Evolutionary conservation across 768 basidiomycete species (phyloP).

Genomic region (Termitomyces sp.): DNA sequence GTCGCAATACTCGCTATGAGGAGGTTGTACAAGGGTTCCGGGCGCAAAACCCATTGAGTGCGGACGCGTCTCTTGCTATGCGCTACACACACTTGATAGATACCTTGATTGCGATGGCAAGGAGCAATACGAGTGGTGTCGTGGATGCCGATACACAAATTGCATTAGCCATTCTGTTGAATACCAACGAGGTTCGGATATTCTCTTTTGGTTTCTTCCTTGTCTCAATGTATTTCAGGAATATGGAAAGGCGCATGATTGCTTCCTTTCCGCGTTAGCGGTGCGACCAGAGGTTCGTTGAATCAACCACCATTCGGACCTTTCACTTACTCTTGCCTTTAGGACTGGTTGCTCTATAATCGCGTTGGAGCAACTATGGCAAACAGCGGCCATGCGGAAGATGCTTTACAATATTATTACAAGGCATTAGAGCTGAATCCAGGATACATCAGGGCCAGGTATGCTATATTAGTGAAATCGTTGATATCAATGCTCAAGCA

Average conservation of each 20-base stretch:
- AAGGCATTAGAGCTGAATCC: constrained; percentile 85
- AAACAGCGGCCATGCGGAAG: constrained; percentile 72
- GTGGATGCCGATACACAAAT: constrained; percentile 96
- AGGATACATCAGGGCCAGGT: constrained; percentile 86
- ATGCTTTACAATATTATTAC: constrained; percentile 85
- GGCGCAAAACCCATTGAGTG: constrained; percentile 21
- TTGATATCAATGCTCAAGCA: background rate
- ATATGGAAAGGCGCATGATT: constrained; percentile 88
- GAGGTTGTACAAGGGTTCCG: constrained; percentile 36
- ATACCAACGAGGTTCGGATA: constrained; percentile 72
- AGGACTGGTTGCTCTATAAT: constrained; percentile 94
- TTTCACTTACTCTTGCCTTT: background rate
- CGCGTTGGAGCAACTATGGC: constrained; percentile 93
- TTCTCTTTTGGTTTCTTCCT: background rate
- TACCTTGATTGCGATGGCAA: constrained; percentile 79
- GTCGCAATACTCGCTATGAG: constrained; percentile 52
- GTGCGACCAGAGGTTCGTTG: constrained; percentile 75
- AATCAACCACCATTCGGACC: background rate
- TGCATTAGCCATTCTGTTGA: constrained; percentile 88
- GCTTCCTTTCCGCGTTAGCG: constrained; percentile 83
- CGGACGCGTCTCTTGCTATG: constrained; percentile 26
- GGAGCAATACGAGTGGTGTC: constrained; percentile 44
- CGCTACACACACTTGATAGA: constrained; percentile 54
- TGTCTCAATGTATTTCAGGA: constrained; percentile 46
- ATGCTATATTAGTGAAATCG: constrained; percentile 8